Evolutionary conservation across 2,329 filamentous ascomycete species (phyloP).

Genomic region (Pseudogymnoascus sp.): DNA sequence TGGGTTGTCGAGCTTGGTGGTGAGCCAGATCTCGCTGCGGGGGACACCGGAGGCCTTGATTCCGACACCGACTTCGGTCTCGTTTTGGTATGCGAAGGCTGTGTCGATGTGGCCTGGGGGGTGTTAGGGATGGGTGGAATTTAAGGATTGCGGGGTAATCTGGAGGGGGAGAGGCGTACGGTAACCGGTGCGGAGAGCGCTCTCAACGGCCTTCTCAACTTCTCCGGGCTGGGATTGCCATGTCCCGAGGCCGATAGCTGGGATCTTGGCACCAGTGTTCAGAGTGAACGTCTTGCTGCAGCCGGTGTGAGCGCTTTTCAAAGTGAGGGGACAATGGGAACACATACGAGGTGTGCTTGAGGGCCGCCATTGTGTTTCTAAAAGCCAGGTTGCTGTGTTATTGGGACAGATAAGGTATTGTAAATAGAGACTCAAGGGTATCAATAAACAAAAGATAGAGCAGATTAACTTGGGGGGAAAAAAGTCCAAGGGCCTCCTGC

Average conservation of each 20-base stretch:
- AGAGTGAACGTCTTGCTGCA: conserved; percentile 53
- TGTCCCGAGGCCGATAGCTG: conserved; percentile 68
- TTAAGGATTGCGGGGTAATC: conserved; percentile 9
- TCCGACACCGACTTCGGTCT: conserved; percentile 58
- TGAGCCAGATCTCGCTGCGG: conserved; percentile 62
- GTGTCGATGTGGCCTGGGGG: conserved; percentile 60
- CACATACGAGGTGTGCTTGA: conserved; percentile 16
- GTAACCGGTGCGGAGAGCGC: conserved; percentile 61
- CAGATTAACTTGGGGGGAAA: background rate
- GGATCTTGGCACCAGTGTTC: conserved; percentile 72
- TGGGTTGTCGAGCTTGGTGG: conserved; percentile 77
- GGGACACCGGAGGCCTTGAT: conserved; percentile 58
- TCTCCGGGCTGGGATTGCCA: conserved; percentile 66
- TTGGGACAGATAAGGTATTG: background rate
- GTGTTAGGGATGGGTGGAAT: background rate
- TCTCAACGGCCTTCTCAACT: conserved; percentile 64
- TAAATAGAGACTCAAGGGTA: conserved; percentile 3
- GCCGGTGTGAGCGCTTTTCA: conserved; percentile 18
- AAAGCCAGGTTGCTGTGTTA: background rate
- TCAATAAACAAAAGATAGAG: conserved; percentile 1
- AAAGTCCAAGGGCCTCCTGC: background rate
- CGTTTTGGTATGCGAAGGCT: conserved; percentile 69
- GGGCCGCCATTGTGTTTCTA: background rate
- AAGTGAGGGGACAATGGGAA: conserved; percentile 6
- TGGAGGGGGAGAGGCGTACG: conserved; percentile 58